Evolutionary conservation across 2,329 filamentous ascomycete species (phyloP).

Genomic region (Talaromyces sp.): DNA sequence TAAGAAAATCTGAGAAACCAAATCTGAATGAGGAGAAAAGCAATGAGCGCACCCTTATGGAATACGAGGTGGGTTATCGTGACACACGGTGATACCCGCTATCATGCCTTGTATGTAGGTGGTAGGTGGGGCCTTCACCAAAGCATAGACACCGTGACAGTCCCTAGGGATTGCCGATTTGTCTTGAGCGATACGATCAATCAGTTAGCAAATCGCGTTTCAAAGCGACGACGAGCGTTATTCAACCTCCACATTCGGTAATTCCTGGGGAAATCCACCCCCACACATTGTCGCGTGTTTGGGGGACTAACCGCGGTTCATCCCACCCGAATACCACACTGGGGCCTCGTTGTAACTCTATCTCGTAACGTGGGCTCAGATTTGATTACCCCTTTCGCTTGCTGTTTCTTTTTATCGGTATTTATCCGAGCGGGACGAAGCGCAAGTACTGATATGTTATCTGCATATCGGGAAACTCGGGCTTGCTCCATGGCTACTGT

Average conservation of each 20-base stretch:
- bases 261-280: conserved; percentile 9
- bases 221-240: conserved; percentile 3
- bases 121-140: not conserved
- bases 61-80: not conserved
- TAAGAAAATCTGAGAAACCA: not conserved
- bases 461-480: too few species aligned
- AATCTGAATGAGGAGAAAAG: not conserved
- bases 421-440: conserved; percentile 6
- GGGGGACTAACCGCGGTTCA: conserved; percentile 2
- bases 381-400: not conserved
- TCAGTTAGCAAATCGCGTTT: too few species aligned
- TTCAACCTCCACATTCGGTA: conserved; percentile 11
- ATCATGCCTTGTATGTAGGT: conserved; percentile 4
- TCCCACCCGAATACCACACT: conserved; percentile 2
- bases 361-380: conserved; percentile 10
- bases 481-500: too few species aligned
- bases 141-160: not conserved
- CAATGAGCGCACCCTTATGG: not conserved
- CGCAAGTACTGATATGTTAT: too few species aligned
- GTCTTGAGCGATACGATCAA: too few species aligned
- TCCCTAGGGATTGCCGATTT: not conserved
- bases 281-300: conserved; percentile 12
- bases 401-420: conserved; percentile 2
- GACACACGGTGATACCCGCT: not conserved
- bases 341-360: conserved; percentile 13